phyloP scores from a whole-genome alignment of 192 early-diverging fungal genomes.

The Coemansia sp. region DNA sequence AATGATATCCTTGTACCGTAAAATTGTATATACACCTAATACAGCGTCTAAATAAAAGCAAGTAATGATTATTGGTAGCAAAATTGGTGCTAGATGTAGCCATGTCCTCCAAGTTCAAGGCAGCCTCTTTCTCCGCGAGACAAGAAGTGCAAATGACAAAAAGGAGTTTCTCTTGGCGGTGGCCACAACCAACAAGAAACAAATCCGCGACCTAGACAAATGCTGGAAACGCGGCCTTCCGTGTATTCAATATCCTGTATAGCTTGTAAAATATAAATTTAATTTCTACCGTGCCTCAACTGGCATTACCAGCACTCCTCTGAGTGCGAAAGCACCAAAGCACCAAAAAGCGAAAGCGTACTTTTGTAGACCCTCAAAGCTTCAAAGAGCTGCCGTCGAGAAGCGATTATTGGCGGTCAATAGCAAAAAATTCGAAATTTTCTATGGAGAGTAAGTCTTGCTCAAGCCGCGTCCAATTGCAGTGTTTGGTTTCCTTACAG shows the following conservation, averaged over 20 bases:
- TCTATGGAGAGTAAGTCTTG: no score
- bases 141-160: conserved; percentile 46
- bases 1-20: neutral
- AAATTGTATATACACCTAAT: neutral
- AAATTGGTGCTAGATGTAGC: neutral
- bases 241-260: conserved; percentile 39
- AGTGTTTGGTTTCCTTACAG: no score
- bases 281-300: neutral
- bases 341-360: no score
- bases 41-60: neutral
- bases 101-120: neutral
- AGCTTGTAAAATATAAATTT: no score
- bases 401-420: no score
- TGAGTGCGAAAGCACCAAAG: no score
- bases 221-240: conserved; percentile 17
- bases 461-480: no score
- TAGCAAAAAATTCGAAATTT: no score
- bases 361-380: no score
- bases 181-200: conserved; percentile 42
- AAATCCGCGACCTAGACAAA: conserved; percentile 31
- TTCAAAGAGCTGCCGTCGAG: no score
- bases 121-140: neutral
- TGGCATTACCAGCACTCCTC: no score
- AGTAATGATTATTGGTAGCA: neutral
- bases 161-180: conserved; percentile 37